Evolutionary conservation across 805 yeast genomes (phyloP), one percentile per base, ranked within the genome.

Genomic region (Schwanniomyces sp.): DNA sequence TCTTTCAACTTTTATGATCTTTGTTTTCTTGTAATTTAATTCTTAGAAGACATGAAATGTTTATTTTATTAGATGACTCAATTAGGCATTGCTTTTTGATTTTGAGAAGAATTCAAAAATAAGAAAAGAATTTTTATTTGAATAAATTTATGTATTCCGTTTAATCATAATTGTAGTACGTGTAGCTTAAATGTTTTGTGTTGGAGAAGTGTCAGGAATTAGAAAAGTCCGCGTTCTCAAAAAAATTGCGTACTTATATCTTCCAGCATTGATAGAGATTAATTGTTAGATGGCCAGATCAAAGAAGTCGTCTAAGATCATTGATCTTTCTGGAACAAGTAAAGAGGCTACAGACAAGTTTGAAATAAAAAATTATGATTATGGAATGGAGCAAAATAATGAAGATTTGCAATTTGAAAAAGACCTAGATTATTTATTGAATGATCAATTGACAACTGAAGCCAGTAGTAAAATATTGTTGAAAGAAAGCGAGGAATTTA

Each of bases 381-480:
- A 29, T 29, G 34, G 21, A 10, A 7, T 24, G 27, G 44, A 29
- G 29, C 34, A 41, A 24, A 30, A 18, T 21, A 38, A 47, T 14
- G 40, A 45, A 10, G 58, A 54, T 37, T 47, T 50, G 7, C 50
- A 52, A 17, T 67, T 68, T 47, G 72, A 68, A 43, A 49, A 53
- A 16, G 72, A 68, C 50, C 57, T 69, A 47, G 56, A 62, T 40
- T 69, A 58, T 39, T 52, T 69, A 36, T 55, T 67, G 44, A 52
- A 55, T n/a, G 51, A 50, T 17, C 27, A 44, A n/a, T 42, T 38
- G 26, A 10, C 25, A n/a, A 28, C 10, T 32, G 21, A 32, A 16
- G 7, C 30, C 25, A 30, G 24, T 28, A 10, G 21, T 7, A 14
- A 36, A 45, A 32, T 25, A 25, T 40, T 7, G 39, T 27, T 10